phyloP scores from a whole-genome alignment of 2,329 filamentous ascomycete genomes.

The Tolypocladium tropicale region DNA sequence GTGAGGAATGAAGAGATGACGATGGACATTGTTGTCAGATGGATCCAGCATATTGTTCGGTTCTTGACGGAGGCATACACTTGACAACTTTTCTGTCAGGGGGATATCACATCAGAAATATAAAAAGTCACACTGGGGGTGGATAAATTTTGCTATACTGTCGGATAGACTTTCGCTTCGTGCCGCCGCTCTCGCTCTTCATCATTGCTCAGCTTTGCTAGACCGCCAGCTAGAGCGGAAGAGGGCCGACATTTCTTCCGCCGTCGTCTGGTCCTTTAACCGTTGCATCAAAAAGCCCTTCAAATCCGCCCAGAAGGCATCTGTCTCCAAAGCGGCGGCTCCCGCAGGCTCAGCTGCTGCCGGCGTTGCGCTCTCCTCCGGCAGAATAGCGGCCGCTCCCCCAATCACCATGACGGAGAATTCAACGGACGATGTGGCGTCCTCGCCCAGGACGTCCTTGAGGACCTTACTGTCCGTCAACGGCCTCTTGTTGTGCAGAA shows the following conservation, averaged over 20 bases:
- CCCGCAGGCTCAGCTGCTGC: slow-evolving; percentile 24
- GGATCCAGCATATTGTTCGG: slow-evolving; percentile 2
- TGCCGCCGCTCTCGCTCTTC: neutral
- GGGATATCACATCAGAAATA: slow-evolving; percentile 18
- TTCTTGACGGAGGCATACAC: slow-evolving; percentile 1
- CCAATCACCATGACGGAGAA: slow-evolving; percentile 84
- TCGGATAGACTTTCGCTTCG: neutral
- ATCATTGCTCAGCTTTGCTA: slow-evolving; percentile 21
- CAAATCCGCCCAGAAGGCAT: slow-evolving; percentile 81
- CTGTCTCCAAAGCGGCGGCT: slow-evolving; percentile 53
- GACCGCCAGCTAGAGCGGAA: slow-evolving; percentile 66
- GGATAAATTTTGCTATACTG: neutral
- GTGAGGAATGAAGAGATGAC: slow-evolving; percentile 4
- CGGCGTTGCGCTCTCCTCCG: slow-evolving; percentile 24
- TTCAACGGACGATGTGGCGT: slow-evolving; percentile 47
- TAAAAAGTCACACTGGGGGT: slow-evolving; percentile 9
- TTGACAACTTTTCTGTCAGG: slow-evolving; percentile 14
- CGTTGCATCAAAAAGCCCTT: slow-evolving; percentile 71
- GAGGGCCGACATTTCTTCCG: slow-evolving; percentile 50
- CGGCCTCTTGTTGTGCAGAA: slow-evolving; percentile 83
- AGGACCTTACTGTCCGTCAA: slow-evolving; percentile 67
- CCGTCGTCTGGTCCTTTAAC: slow-evolving; percentile 58
- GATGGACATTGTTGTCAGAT: slow-evolving; percentile 1
- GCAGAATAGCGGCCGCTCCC: slow-evolving; percentile 41
- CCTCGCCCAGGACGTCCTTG: slow-evolving; percentile 55